Evolutionary conservation across 345 rosid genomes (phyloP), one percentile per base, ranked within the genome.

Genomic region (Excoecaria agallocha): DNA sequence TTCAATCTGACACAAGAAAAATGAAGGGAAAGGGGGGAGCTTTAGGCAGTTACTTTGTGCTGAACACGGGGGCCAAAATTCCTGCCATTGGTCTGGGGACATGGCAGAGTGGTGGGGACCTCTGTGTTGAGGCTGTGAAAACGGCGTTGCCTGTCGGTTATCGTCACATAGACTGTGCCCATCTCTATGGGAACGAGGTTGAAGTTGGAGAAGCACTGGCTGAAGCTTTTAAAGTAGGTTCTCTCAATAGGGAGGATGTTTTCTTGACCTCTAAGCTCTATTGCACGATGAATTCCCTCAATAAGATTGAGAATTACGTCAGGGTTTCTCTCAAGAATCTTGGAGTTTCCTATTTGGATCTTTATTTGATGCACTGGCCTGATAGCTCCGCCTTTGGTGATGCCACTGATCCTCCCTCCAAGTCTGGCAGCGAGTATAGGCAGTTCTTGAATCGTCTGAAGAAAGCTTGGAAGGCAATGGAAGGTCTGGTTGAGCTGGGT

Each of bases 381-480:
- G 91, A 85, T 62, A 84, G 71, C 82, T 85, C 87, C 0, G 89
- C 81, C 16, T 87, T 87, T 73, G 89, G 91, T 13, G 91, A 87
- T 78, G 91, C 91, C 8, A 87, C 89, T 3, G 91, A 87, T 81
- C 91, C 91, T 37, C 91, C 91, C 57, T 76, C 74, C 50, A 87
- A 87, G 81, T 84, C 85, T 6, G 86, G 86, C 67, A 85, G 81
- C 30, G 91, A 87, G 83, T 64, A 78, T 72, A 81, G 86, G 75
- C 91, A 85, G 82, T 87, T 87, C 55, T 51, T 85, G 74, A 87
- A 82, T 77, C 82, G 87, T 49, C 57, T 87, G 83, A 87, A 87
- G 81, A 82, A 87, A 78, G 85, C 86, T 16, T 88, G 91, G 91
- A 84, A 86, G 72, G 87, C 88, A 6, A 88, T 88, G 91, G 91